Percentiles rank a stretch among this genome's conserved stretches.
These are phyloP conservation scores for Neurospora pannonica DNA, from an alignment of 495 filamentous ascomycete species.

Conservation along the genomic window DNA sequence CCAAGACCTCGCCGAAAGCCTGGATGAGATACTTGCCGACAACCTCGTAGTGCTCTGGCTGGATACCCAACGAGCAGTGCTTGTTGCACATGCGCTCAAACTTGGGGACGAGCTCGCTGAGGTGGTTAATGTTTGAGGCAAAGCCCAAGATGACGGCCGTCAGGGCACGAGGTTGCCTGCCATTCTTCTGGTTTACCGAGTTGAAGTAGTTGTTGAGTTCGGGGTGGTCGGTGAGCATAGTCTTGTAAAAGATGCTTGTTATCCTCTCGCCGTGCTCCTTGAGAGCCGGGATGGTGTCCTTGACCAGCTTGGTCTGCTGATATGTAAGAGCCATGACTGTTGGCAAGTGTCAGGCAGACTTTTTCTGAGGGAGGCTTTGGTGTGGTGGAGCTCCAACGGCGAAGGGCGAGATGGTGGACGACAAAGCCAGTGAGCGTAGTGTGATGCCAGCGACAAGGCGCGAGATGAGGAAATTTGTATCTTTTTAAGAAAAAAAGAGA, in stretches of 20 bases:
- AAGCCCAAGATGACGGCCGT: conserved; percentile 59
- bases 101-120: conserved; percentile 51
- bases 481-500: neutral
- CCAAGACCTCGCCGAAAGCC: conserved; percentile 58
- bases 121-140: conserved; percentile 60
- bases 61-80: conserved; percentile 61
- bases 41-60: conserved; percentile 58
- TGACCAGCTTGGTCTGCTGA: conserved; percentile 32
- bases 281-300: conserved; percentile 40
- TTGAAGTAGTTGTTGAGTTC: conserved; percentile 62
- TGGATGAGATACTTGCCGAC: conserved; percentile 58
- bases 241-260: conserved; percentile 57
- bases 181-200: conserved; percentile 56
- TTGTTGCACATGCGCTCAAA: conserved; percentile 66
- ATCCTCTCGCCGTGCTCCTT: conserved; percentile 56
- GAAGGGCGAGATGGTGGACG: neutral
- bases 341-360: neutral
- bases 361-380: neutral
- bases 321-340: conserved; percentile 33
- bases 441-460: neutral
- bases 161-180: conserved; percentile 56
- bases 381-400: neutral
- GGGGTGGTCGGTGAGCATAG: conserved; percentile 55
- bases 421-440: neutral
- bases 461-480: neutral